phyloP scores from a whole-genome alignment of 129 eudicot species.

The Solidago caesia region DNA sequence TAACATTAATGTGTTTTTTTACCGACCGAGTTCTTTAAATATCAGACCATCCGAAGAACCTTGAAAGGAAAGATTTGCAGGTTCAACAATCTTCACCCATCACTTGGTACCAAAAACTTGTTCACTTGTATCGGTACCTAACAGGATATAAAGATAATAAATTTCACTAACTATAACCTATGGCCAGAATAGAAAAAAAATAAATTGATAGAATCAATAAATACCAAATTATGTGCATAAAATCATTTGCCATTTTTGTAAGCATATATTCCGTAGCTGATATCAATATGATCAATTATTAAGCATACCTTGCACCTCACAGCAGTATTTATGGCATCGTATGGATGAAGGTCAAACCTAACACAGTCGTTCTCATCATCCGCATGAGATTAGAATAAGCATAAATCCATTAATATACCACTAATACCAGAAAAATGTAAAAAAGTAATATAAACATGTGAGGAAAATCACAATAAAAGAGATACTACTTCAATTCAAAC shows the following conservation, averaged over 20 bases:
- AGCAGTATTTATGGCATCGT: slow-evolving; percentile 93
- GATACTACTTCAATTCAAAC: too few relatives aligned
- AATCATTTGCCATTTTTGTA: background rate
- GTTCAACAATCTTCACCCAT: slow-evolving; percentile 74
- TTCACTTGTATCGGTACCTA: slow-evolving; percentile 93
- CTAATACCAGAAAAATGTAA: too few relatives aligned
- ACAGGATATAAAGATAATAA: slow-evolving; percentile 8
- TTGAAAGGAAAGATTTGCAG: slow-evolving; percentile 47
- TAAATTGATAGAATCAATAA: background rate
- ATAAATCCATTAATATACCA: slow-evolving; percentile 20
- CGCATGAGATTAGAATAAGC: slow-evolving; percentile 1
- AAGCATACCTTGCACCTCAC: slow-evolving; percentile 89
- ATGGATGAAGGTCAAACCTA: slow-evolving; percentile 38
- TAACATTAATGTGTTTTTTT: slow-evolving; percentile 19
- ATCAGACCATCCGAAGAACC: slow-evolving; percentile 50
- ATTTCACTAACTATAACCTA: background rate
- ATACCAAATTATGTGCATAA: background rate
- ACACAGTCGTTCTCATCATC: too few relatives aligned
- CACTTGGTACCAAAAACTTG: slow-evolving; percentile 69
- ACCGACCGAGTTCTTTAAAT: slow-evolving; percentile 71
- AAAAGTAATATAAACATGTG: too few relatives aligned
- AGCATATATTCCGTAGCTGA: background rate
- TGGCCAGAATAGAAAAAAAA: background rate
- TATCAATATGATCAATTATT: background rate
- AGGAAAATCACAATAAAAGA: too few relatives aligned